A percentile compares a stretch with the other conserved stretches of the same genome.
These are phyloP conservation scores for Geosmithia flava DNA, from an alignment of 2,329 filamentous ascomycete species.

Conservation along the genomic window DNA sequence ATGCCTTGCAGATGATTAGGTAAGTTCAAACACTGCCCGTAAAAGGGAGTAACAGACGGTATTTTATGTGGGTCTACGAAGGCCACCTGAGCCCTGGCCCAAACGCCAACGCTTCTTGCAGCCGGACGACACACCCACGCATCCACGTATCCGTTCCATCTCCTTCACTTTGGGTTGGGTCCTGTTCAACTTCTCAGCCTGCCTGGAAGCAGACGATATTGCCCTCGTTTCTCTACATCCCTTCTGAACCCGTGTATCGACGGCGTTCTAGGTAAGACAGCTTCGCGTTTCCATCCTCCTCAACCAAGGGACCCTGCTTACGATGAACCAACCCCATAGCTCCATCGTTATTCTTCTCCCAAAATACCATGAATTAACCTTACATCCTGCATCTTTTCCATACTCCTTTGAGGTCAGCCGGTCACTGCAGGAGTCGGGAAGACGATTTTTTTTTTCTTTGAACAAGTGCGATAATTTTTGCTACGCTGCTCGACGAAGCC, in stretches of 20 bases:
- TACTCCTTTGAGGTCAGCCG: constrained; percentile 72
- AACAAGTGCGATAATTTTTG: background rate
- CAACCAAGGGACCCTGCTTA: constrained; percentile 2
- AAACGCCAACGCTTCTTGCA: background rate
- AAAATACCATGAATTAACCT: constrained; percentile 19
- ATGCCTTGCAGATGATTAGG: background rate
- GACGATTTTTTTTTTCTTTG: background rate
- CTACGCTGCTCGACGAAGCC: background rate
- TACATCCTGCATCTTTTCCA: constrained; percentile 14
- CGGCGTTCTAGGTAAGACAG: background rate
- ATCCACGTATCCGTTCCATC: background rate
- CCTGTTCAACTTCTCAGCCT: constrained; percentile 1
- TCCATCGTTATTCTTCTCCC: constrained; percentile 8
- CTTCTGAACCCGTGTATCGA: background rate
- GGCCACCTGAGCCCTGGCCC: background rate
- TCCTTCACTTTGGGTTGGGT: background rate
- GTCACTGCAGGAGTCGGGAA: constrained; percentile 59
- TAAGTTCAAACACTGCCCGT: background rate
- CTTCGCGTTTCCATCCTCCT: background rate
- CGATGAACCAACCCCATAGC: constrained; percentile 4
- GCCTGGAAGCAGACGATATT: constrained; percentile 7
- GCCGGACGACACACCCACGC: background rate
- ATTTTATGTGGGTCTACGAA: background rate
- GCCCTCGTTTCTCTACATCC: background rate
- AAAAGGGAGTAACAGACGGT: background rate